These are phyloP conservation scores for Kwoniella pini DNA, from an alignment of 768 basidiomycete species.

Conservation along the genomic window DNA sequence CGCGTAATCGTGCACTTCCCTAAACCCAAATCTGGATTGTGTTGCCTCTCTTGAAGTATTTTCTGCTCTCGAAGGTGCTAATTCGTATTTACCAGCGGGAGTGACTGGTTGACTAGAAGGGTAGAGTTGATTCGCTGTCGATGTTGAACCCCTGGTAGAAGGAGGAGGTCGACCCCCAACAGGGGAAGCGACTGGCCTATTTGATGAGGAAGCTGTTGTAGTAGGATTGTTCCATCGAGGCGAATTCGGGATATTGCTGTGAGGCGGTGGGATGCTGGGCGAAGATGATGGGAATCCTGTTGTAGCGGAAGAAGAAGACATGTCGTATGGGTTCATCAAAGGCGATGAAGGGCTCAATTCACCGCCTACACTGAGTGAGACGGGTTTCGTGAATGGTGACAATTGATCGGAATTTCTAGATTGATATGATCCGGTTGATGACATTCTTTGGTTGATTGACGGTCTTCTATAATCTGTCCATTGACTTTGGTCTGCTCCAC, in stretches of 20 bases:
- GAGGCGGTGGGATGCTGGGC: slow-evolving; percentile 10
- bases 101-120: slow-evolving; percentile 43
- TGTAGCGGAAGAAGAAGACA: slow-evolving; percentile 18
- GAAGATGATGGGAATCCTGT: slow-evolving; percentile 1
- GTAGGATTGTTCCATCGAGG: slow-evolving; percentile 13
- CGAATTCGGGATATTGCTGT: background rate
- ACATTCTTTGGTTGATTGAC: slow-evolving; percentile 25
- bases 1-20: slow-evolving; percentile 70
- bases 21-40: slow-evolving; percentile 61
- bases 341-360: slow-evolving; percentile 30
- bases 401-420: slow-evolving; percentile 32
- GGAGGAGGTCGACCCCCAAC: slow-evolving; percentile 18
- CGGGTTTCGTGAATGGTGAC: slow-evolving; percentile 33
- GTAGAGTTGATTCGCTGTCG: slow-evolving; percentile 26
- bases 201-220: slow-evolving; percentile 13
- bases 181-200: slow-evolving; percentile 13
- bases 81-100: slow-evolving; percentile 37
- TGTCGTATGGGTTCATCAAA: slow-evolving; percentile 37
- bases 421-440: slow-evolving; percentile 35
- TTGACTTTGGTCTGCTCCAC: slow-evolving; percentile 8
- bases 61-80: slow-evolving; percentile 16
- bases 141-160: background rate
- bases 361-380: background rate
- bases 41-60: slow-evolving; percentile 15
- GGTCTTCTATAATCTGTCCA: slow-evolving; percentile 37